Evolutionary conservation across 177 flowering plant species (phyloP).

Genomic region (Telopea speciosissima): DNA sequence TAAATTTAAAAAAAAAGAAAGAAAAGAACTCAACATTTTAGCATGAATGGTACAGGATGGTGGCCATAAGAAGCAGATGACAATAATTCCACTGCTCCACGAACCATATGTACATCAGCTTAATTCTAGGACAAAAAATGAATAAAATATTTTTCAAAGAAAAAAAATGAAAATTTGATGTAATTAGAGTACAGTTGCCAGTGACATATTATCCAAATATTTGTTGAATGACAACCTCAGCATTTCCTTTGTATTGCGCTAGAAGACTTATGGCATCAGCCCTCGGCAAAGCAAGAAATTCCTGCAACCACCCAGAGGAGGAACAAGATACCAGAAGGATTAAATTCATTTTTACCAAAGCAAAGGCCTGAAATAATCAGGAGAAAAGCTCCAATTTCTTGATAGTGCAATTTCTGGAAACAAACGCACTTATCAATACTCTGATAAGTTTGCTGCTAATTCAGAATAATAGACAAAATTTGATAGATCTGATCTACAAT

Average conservation of each 20-base stretch:
- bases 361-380: background rate
- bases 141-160: constrained; percentile 15
- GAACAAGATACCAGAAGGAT: background rate
- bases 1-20: no score
- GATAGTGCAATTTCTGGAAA: no score
- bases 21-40: no score
- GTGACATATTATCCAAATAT: constrained; percentile 52
- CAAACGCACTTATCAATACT: no score
- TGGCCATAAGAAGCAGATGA: background rate
- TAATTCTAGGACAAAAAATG: constrained; percentile 4
- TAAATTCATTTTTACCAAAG: background rate
- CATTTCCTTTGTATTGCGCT: constrained; percentile 84
- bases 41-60: no score
- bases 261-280: constrained; percentile 97
- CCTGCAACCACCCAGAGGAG: constrained; percentile 44
- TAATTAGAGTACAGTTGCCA: background rate
- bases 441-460: no score
- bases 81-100: background rate
- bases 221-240: constrained; percentile 91
- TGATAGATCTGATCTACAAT: no score
- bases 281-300: constrained; percentile 94
- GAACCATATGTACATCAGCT: background rate
- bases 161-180: background rate
- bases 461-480: no score
- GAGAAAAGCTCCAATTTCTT: no score